Conservation (phyloP, 805 yeast species). For the Starmerella vaccinii region DNA sequence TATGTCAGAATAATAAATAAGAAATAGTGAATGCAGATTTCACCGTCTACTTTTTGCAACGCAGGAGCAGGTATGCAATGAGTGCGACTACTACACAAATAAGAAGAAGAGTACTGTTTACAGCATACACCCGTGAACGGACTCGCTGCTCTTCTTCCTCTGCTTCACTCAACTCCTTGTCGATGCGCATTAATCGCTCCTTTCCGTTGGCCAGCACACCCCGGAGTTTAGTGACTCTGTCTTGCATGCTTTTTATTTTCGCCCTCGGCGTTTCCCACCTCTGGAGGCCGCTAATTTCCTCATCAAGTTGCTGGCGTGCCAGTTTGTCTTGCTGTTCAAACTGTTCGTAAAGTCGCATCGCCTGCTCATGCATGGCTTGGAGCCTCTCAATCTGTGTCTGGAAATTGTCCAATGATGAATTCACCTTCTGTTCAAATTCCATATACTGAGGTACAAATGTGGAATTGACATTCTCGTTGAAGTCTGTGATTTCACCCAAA, state of each 20-base stretch:
- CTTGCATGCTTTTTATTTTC: constrained; percentile 24
- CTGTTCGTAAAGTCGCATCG: constrained; percentile 17
- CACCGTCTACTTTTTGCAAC: too few relatives aligned
- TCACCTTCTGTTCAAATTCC: constrained; percentile 20
- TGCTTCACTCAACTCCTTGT: constrained; percentile 20
- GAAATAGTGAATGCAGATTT: too few relatives aligned
- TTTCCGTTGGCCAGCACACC: constrained; percentile 24
- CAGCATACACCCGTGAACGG: constrained; percentile 14
- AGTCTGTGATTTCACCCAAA: constrained; percentile 50
- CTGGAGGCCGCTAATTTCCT: constrained; percentile 23
- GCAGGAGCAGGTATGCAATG: constrained; percentile 4
- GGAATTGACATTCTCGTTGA: constrained; percentile 42
- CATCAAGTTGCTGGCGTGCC: constrained; percentile 21
- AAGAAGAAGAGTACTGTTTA: constrained; percentile 7
- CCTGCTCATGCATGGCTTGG: constrained; percentile 22
- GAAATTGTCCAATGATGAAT: constrained; percentile 21
- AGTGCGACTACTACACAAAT: constrained; percentile 15
- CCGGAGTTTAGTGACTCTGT: constrained; percentile 23
- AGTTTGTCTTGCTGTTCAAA: constrained; percentile 22
- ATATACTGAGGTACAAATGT: constrained; percentile 40
- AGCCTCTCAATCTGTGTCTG: constrained; percentile 25
- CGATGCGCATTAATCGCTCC: constrained; percentile 23
- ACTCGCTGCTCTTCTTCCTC: constrained; percentile 19
- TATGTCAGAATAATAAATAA: too few relatives aligned
- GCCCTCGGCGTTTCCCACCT: constrained; percentile 24